These are phyloP conservation scores for Cercospora zeina DNA, from an alignment of 2,329 filamentous ascomycete genomes.

Conservation along the genomic window DNA sequence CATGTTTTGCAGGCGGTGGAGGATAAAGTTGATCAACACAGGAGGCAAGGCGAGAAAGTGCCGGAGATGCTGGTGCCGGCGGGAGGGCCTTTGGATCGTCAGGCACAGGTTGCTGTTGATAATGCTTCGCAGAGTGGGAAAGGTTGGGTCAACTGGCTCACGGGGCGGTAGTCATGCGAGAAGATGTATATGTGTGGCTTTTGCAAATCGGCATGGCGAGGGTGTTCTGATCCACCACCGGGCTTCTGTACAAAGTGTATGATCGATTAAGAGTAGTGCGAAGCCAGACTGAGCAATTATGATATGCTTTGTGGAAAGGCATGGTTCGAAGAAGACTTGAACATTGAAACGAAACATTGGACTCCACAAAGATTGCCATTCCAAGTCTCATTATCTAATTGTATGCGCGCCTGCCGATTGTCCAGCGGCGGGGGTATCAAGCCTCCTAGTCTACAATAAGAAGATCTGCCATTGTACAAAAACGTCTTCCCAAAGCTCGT, in stretches of 20 bases:
- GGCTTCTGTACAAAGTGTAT: constrained; percentile 12
- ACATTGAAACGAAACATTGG: not conserved
- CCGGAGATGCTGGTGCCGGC: constrained; percentile 32
- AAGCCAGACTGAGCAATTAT: not conserved
- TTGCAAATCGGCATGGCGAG: constrained; percentile 23
- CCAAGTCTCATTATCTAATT: constrained; percentile 1
- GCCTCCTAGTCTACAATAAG: not conserved
- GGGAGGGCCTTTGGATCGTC: constrained; percentile 51
- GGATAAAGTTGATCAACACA: constrained; percentile 35
- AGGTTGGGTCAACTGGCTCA: constrained; percentile 51
- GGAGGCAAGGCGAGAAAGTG: constrained; percentile 34
- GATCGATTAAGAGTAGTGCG: not conserved
- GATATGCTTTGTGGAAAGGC: not conserved
- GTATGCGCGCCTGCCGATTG: not conserved
- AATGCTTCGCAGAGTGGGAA: constrained; percentile 43
- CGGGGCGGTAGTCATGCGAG: constrained; percentile 36
- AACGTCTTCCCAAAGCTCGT: not conserved
- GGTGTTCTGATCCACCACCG: not conserved
- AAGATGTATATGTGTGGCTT: constrained; percentile 4
- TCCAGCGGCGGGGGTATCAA: constrained; percentile 2
- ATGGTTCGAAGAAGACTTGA: not conserved
- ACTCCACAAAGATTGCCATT: not conserved
- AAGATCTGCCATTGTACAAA: not conserved
- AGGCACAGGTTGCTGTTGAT: constrained; percentile 45
- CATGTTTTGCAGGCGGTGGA: constrained; percentile 40